A percentile compares a stretch with the other conserved stretches of the same genome.
Evolutionary conservation across 768 basidiomycete genomes (phyloP).

Genomic region (Russula brevipes): DNA sequence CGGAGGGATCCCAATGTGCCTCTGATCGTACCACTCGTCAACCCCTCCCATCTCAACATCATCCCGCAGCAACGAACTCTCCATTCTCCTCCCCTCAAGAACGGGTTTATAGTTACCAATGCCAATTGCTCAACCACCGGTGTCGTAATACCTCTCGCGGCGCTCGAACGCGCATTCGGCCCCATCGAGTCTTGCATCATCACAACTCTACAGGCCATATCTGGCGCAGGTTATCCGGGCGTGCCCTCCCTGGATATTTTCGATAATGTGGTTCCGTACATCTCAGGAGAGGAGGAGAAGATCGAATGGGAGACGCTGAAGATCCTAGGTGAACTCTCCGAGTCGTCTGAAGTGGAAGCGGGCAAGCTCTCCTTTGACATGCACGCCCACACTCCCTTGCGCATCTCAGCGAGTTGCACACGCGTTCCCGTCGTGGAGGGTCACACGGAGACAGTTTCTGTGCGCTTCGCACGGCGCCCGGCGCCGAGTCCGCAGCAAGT

Average conservation of each 20-base stretch:
- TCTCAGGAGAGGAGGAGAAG: constrained; percentile 93
- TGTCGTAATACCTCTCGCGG: constrained; percentile 83
- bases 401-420: constrained; percentile 88
- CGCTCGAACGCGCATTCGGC: constrained; percentile 86
- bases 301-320: constrained; percentile 99
- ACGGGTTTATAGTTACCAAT: constrained; percentile 96
- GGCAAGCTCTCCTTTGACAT: constrained; percentile 71
- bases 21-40: constrained; percentile 94
- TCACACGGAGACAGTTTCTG: constrained; percentile 85
- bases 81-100: constrained; percentile 61
- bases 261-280: constrained; percentile 95
- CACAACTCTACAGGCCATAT: constrained; percentile 97
- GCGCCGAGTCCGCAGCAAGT: constrained; percentile 86
- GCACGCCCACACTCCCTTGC: constrained; percentile 74
- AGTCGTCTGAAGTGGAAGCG: constrained; percentile 36
- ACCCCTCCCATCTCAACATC: constrained; percentile 78
- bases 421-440: constrained; percentile 96
- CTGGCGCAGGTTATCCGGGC: constrained; percentile 95
- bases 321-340: constrained; percentile 80
- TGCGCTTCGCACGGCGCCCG: constrained; percentile 73
- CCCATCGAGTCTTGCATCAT: constrained; percentile 89
- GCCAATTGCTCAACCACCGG: constrained; percentile 98
- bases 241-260: constrained; percentile 84
- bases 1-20: constrained; percentile 89
- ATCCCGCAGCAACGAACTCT: constrained; percentile 73